Evolutionary conservation across 2,329 filamentous ascomycete species (phyloP).

Genomic region (Trichoderma semiorbis): DNA sequence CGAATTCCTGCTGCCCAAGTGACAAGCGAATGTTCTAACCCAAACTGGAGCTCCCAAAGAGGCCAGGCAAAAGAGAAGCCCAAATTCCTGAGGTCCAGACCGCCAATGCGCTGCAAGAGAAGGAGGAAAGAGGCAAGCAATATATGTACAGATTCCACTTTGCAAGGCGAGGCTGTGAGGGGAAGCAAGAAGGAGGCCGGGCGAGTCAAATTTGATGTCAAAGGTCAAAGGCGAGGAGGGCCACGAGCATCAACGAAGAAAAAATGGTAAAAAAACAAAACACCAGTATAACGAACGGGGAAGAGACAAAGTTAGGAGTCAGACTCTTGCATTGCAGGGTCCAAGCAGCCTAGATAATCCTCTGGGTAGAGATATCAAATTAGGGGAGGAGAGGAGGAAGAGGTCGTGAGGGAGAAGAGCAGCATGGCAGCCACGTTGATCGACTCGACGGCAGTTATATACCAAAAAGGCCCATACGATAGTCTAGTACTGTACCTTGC

Average conservation of each 20-base stretch:
- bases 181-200: background rate
- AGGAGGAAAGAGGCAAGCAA: background rate
- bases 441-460: constrained; percentile 16
- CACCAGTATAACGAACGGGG: background rate
- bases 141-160: background rate
- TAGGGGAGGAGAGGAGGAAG: constrained; percentile 3
- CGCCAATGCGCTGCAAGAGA: constrained; percentile 4
- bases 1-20: constrained; percentile 3
- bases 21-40: constrained; percentile 13
- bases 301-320: constrained; percentile 1
- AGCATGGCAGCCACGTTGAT: constrained; percentile 10
- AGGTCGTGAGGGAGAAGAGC: constrained; percentile 12
- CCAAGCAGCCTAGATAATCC: background rate
- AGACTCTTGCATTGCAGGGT: constrained; percentile 6
- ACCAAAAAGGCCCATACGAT: background rate
- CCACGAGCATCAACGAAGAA: background rate
- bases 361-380: background rate
- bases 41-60: background rate
- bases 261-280: background rate
- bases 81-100: background rate
- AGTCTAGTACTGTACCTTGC: background rate
- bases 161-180: background rate
- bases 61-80: background rate
- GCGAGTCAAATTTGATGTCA: background rate
- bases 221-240: background rate